phyloP scores from a whole-genome alignment of 2,329 filamentous ascomycete species.

The Pseudogymnoascus sp. region DNA sequence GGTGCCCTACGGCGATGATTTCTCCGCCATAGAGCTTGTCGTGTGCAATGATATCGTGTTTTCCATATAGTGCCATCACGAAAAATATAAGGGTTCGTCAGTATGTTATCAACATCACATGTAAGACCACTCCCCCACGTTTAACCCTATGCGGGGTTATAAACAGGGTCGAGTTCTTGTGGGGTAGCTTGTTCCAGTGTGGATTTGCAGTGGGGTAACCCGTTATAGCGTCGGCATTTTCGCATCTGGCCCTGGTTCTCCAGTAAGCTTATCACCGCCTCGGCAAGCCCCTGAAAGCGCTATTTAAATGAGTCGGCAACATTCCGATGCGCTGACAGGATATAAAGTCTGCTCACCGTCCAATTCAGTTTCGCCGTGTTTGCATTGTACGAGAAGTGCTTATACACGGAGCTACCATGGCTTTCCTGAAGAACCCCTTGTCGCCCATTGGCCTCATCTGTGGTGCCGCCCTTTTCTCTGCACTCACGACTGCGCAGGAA shows the following conservation, averaged over 20 bases:
- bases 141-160: neutral
- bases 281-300: neutral
- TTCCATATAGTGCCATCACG: neutral
- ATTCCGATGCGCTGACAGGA: neutral
- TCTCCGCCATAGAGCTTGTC: too few species aligned
- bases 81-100: neutral
- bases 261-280: neutral
- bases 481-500: neutral
- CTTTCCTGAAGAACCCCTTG: neutral
- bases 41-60: neutral
- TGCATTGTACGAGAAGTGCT: neutral
- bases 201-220: neutral
- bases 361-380: neutral
- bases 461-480: neutral
- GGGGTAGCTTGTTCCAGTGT: neutral
- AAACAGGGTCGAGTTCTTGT: neutral
- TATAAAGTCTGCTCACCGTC: neutral
- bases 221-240: neutral
- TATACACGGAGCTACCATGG: neutral
- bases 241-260: neutral
- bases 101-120: neutral
- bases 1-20: too few species aligned
- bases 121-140: neutral
- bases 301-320: neutral
- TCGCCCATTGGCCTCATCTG: constrained; percentile 4